Evolutionary conservation across 1,284 basidiomycete genomes (phyloP), one percentile per base, ranked within the genome.

Genomic region (Austropuccinia psidii): DNA sequence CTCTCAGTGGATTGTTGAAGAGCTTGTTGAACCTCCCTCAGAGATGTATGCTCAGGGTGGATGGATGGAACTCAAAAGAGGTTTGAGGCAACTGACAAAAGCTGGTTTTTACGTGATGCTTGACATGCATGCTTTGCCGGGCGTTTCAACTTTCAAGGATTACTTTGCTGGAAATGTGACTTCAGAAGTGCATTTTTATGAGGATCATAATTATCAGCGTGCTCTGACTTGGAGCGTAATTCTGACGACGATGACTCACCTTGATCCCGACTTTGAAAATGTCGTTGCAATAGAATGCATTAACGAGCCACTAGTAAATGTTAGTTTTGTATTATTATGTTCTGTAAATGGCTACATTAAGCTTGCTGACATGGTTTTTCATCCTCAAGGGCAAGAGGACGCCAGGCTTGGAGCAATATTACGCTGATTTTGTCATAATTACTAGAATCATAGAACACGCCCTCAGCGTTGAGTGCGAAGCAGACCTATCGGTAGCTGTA

Each of bases 221-320:
- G 89, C 89, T 11, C 82, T 90, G 61, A 81, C 87, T 33, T 90
- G 89, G 89, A 86, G 88, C 0, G 86, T 86, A 15, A 87, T 90
- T 31, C 89, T 90, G 87, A 87, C 89, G 0, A 80, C 84, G 4
- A 81, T 90, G 19, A 81, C 86, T 1, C 89, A 90, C 77, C 80
- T 88, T 21, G 87, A 90, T 78, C 83, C 88, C 5, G 82, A 83
- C 45, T 90, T 90, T 77, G 81, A 78, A 27, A 85, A 82, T 37
- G 88, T 88, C n/a, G 87, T 87, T 64, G 82, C 87, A 0, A 88
- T 90, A 39, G 84, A 90, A 77, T 89, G 89, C 0, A 83, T 89
- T 49, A 90, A 90, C 76, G 89, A 90, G 75, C 88, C 88, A 0
- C 29, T 64, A 11, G 24, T 2, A 15, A 43, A 74, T 47, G 72